Conservation (phyloP, 768 basidiomycete species). For the Leucogyrophana mollusca region DNA sequence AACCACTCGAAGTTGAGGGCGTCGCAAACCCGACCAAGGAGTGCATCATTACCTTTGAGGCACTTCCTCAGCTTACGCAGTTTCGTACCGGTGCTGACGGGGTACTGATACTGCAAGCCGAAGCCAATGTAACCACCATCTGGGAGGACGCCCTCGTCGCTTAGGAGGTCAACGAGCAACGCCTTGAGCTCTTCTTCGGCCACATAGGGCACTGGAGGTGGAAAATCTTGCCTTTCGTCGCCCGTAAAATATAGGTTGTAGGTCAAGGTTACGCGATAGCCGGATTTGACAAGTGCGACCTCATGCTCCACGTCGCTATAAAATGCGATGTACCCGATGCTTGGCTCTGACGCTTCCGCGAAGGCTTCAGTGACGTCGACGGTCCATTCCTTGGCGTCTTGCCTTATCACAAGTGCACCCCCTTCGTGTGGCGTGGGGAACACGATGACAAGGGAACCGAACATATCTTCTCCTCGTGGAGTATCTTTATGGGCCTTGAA, state of each 20-base stretch:
- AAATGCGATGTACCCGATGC: constrained; percentile 40
- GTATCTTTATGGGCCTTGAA: constrained; percentile 54
- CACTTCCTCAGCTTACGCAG: no score
- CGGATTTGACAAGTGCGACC: constrained; percentile 38
- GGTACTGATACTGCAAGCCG: constrained; percentile 37
- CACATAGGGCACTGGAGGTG: no score
- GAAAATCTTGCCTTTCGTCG: no score
- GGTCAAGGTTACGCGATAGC: constrained; percentile 44
- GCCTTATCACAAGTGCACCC: constrained; percentile 39
- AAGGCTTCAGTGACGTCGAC: constrained; percentile 36
- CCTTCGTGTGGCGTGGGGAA: constrained; percentile 47
- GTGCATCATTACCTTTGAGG: constrained; percentile 4
- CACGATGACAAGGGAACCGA: constrained; percentile 52
- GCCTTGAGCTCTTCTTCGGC: no score
- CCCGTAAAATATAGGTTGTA: constrained; percentile 40
- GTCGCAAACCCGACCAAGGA: neutral
- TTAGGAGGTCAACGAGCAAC: constrained; percentile 22
- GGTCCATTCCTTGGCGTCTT: constrained; percentile 30
- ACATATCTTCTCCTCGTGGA: constrained; percentile 41
- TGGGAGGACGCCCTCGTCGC: constrained; percentile 33
- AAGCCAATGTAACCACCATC: constrained; percentile 41
- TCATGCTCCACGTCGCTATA: constrained; percentile 47
- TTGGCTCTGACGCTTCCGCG: constrained; percentile 4
- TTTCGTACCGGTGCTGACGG: constrained; percentile 14
- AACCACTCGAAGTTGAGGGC: constrained; percentile 4